phyloP scores from a whole-genome alignment of 305 asterid genomes.

The Fraxinus albicans region DNA sequence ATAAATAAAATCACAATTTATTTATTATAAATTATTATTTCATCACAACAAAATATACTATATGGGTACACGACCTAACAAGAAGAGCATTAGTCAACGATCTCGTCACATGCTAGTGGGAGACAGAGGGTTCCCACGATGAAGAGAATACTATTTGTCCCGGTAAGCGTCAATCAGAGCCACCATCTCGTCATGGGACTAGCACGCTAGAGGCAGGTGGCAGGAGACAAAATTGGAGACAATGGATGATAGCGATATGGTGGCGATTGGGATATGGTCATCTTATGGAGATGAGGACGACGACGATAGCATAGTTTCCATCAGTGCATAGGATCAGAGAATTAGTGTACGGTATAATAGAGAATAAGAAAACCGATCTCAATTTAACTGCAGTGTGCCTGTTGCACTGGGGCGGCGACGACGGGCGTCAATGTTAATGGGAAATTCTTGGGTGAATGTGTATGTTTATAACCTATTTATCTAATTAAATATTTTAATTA shows the following conservation, averaged over 20 bases:
- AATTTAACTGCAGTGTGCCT: too few species aligned
- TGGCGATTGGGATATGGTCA: constrained; percentile 36
- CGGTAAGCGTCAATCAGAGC: constrained; percentile 71
- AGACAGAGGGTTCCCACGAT: constrained; percentile 77
- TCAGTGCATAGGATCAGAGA: constrained; percentile 25
- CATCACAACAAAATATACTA: too few species aligned
- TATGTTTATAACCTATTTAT: too few species aligned
- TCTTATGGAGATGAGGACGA: constrained; percentile 30
- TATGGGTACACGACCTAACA: too few species aligned
- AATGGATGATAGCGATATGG: constrained; percentile 43
- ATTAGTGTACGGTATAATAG: neutral
- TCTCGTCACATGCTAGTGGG: constrained; percentile 88
- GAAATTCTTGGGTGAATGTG: too few species aligned
- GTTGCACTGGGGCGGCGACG: too few species aligned
- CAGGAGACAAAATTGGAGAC: constrained; percentile 56
- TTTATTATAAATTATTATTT: too few species aligned
- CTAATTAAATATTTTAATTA: too few species aligned
- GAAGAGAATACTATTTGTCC: constrained; percentile 84
- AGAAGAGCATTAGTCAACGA: constrained; percentile 26
- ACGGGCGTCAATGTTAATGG: too few species aligned
- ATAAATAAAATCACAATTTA: too few species aligned
- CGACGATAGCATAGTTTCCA: constrained; percentile 51
- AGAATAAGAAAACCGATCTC: neutral
- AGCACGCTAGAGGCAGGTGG: constrained; percentile 88
- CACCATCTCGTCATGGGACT: constrained; percentile 88